Evolutionary conservation across 2,329 filamentous ascomycete species (phyloP).

Genomic region (Amauroascus verrucosus): DNA sequence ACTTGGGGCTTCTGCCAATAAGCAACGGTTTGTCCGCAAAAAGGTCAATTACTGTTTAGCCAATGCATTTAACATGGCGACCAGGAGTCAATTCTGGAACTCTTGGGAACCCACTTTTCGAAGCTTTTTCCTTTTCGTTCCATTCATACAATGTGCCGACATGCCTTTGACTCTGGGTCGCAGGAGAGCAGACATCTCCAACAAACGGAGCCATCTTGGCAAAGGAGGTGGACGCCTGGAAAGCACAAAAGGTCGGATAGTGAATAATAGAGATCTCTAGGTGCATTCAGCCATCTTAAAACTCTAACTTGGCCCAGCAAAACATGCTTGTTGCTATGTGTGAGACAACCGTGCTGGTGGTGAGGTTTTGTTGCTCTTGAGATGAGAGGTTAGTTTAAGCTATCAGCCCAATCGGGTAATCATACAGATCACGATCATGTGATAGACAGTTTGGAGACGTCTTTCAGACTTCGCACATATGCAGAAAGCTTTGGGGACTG

Average conservation of each 20-base stretch:
- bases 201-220: not conserved
- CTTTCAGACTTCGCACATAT: no score
- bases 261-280: no score
- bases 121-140: not conserved
- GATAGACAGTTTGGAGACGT: no score
- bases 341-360: not conserved
- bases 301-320: no score
- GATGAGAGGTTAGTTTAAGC: not conserved
- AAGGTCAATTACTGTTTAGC: conserved; percentile 11
- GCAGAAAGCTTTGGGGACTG: no score
- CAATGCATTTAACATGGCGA: not conserved
- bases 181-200: not conserved
- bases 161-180: not conserved
- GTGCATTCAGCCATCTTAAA: no score
- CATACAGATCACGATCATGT: not conserved
- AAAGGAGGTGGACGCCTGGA: not conserved
- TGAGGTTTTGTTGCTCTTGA: not conserved
- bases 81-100: not conserved
- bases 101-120: conserved; percentile 4
- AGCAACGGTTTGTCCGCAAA: conserved; percentile 15
- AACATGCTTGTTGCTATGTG: no score
- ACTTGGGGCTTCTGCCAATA: conserved; percentile 15
- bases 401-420: not conserved
- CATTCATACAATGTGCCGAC: conserved; percentile 14
- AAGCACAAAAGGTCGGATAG: not conserved